Percentiles rank a stretch among this genome's conserved stretches.
Evolutionary conservation across 257 asterid genomes (phyloP).

Genomic region (Gynochthodes officinalis): DNA sequence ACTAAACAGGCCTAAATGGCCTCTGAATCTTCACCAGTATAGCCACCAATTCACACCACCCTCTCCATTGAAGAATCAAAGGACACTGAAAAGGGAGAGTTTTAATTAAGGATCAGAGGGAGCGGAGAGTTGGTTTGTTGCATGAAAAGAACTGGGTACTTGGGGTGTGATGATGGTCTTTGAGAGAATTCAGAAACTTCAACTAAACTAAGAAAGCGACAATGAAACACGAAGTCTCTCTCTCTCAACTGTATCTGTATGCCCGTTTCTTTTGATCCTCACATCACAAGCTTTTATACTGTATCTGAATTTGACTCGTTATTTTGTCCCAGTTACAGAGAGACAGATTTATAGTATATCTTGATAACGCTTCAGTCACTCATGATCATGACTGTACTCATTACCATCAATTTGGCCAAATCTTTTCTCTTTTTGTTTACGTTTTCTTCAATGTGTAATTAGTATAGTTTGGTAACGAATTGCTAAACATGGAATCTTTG

Average conservation of each 20-base stretch:
- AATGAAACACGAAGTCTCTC: constrained; percentile 9
- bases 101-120: neutral
- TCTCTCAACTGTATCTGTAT: neutral
- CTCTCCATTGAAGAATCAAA: constrained; percentile 1
- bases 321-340: neutral
- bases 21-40: neutral
- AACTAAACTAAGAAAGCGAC: constrained; percentile 6
- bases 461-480: neutral
- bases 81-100: neutral
- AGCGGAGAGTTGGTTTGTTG: neutral
- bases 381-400: neutral
- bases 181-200: neutral
- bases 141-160: constrained; percentile 4
- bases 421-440: constrained; percentile 5
- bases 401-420: neutral
- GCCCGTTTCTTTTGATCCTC: neutral
- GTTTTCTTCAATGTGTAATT: constrained; percentile 5
- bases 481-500: neutral
- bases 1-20: constrained; percentile 18
- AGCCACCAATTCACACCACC: neutral
- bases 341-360: neutral
- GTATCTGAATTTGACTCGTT: neutral
- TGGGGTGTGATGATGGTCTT: constrained; percentile 2
- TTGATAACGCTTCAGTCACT: neutral
- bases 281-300: neutral